A percentile compares a stretch with the other conserved stretches of the same genome.
These are phyloP conservation scores for Trametes punicea DNA, from an alignment of 768 basidiomycete genomes.

Conservation along the genomic window DNA sequence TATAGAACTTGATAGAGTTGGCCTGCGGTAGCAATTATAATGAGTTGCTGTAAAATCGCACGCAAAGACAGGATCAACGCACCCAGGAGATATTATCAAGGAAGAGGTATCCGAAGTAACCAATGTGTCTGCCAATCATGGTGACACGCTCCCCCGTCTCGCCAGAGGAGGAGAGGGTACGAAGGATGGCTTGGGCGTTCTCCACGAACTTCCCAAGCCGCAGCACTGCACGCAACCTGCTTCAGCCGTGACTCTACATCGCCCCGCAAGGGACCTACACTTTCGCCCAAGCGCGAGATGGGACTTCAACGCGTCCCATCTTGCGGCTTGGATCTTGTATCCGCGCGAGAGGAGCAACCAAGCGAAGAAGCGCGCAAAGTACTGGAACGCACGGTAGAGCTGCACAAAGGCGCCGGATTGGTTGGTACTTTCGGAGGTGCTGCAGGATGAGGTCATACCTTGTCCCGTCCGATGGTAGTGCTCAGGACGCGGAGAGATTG, in stretches of 20 bases:
- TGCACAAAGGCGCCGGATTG: conserved; percentile 30
- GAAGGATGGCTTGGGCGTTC: conserved; percentile 86
- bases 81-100: conserved; percentile 89
- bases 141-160: conserved; percentile 70
- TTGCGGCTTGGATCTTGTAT: conserved; percentile 62
- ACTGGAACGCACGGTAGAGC: conserved; percentile 90
- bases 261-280: conserved; percentile 42
- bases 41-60: background rate
- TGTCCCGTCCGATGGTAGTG: conserved; percentile 88
- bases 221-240: conserved; percentile 54
- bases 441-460: conserved; percentile 45
- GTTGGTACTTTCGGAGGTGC: background rate
- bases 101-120: conserved; percentile 83
- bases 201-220: conserved; percentile 93
- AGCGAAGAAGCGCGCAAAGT: conserved; percentile 83
- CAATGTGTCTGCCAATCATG: conserved; percentile 78
- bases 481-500: conserved; percentile 71
- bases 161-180: conserved; percentile 53
- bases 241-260: background rate
- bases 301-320: conserved; percentile 82
- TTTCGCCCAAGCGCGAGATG: conserved; percentile 86
- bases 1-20: conserved; percentile 63
- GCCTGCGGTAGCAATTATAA: conserved; percentile 39
- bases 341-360: conserved; percentile 76
- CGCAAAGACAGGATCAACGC: conserved; percentile 25